Conservation (phyloP, 225 moss, liverwort and hornwort genomes). For the Anthoceros angustus region DNA sequence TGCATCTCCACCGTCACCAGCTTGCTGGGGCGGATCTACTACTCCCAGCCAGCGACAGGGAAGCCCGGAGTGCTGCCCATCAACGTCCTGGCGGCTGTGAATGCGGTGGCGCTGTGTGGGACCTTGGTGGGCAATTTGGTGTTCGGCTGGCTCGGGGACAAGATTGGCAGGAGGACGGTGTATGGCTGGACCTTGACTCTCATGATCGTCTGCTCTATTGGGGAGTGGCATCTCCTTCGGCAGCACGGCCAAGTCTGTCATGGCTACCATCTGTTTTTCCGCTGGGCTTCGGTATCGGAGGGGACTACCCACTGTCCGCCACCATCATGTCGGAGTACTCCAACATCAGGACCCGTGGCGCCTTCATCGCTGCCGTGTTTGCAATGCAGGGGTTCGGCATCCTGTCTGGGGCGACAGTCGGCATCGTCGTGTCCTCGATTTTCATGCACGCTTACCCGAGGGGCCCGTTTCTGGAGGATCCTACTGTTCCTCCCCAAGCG, state of each 20-base stretch:
- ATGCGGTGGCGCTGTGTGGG: slow-evolving; percentile 29
- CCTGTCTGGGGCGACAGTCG: slow-evolving; percentile 21
- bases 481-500: slow-evolving; percentile 17
- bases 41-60: slow-evolving; percentile 12
- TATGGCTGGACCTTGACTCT: slow-evolving; percentile 28
- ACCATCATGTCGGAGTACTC: slow-evolving; percentile 37
- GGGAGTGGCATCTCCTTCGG: slow-evolving; percentile 29
- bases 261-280: slow-evolving; percentile 41
- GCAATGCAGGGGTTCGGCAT: slow-evolving; percentile 43
- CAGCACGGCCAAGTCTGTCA: slow-evolving; percentile 31
- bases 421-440: slow-evolving; percentile 17
- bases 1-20: slow-evolving; percentile 35
- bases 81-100: slow-evolving; percentile 29
- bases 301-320: slow-evolving; percentile 23
- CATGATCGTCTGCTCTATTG: slow-evolving; percentile 38
- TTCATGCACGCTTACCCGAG: slow-evolving; percentile 21
- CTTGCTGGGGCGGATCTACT: slow-evolving; percentile 31
- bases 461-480: slow-evolving; percentile 10
- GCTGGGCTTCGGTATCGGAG: slow-evolving; percentile 39
- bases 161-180: slow-evolving; percentile 30
- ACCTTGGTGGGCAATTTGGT: slow-evolving; percentile 33
- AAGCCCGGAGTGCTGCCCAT: slow-evolving; percentile 24
- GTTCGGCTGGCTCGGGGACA: slow-evolving; percentile 42
- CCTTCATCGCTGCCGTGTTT: slow-evolving; percentile 39
- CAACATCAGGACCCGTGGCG: slow-evolving; percentile 29